Base-by-base conservation (phyloP, 1,284 basidiomycete genomes). In the Ganoderma sp. region DNA sequence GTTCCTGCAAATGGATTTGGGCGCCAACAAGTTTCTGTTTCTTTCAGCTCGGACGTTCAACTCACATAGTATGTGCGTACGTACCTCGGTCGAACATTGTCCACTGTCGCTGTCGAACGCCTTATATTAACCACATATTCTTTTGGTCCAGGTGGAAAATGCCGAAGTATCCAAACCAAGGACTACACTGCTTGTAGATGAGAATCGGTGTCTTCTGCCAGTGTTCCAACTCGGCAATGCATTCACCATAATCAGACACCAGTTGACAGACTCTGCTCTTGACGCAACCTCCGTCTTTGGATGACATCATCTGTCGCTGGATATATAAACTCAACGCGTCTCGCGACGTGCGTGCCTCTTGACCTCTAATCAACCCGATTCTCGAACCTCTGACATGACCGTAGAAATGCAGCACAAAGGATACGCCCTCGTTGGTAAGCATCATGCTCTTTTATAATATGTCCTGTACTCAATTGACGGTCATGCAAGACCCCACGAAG, bases 401-500 rank as follows among this genome's bases (percentile, higher is more conserved):
- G 17, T 3, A 28, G 41, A 65, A 5, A n/a, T 72, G n/a, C 63
- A 71, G 41, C 72, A 73, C 71, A 73, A 72, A 61, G 74, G 74
- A 19, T 75, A 75, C 41, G 73, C 74, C 2, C 59, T 75, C 45
- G 70, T 52, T n/a, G 61, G 58, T 60, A 39, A 25, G 58, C 61
- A n/a, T 70, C 71, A 71, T 15, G 17, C 59, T 15, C 37, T 3
- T 14, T 9, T 17, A 1, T 45, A 1, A n/a, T 1, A 22, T 8
- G 5, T 2, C 6, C 0, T 39, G 7, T 43, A 5, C 15, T 22
- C n/a, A 32, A 57, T 14, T 4, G 22, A 43, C 19, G 8, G 19
- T n/a, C 1, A 9, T 12, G 0, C 1, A 28, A 74, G 72, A 75
- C 57, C 70, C 72, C 0, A 61, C 66, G 32, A 77, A 81, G 14